A percentile compares a stretch with the other conserved stretches of the same genome.
Evolutionary conservation across 1,139 yeast genomes (phyloP).

Genomic region (Barnettozyma hawaiiensis): DNA sequence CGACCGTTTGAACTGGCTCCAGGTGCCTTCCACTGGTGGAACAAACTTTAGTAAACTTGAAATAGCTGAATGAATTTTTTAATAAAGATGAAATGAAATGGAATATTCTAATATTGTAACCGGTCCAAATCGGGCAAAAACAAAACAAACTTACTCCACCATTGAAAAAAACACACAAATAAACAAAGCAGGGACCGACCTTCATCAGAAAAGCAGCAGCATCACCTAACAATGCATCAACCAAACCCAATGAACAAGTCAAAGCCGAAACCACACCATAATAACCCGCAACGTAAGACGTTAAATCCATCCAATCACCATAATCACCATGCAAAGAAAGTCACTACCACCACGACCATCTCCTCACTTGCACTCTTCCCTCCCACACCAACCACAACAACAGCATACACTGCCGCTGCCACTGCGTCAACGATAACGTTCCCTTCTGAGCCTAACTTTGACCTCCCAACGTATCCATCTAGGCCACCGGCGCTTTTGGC

Average conservation of each 20-base stretch:
- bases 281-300: background rate
- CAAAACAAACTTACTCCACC: background rate
- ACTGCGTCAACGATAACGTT: conserved; percentile 8
- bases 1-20: conserved; percentile 69
- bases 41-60: conserved; percentile 46
- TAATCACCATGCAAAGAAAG: background rate
- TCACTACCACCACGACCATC: background rate
- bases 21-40: conserved; percentile 69
- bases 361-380: background rate
- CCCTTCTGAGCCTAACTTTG: conserved; percentile 9
- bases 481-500: conserved; percentile 13
- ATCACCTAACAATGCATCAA: background rate
- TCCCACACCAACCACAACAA: conserved; percentile 8
- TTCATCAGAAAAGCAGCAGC: background rate
- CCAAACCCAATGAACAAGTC: background rate
- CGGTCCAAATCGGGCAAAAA: background rate
- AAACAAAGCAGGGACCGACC: background rate
- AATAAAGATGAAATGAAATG: too few species aligned
- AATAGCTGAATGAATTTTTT: background rate
- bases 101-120: too few species aligned
- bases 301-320: background rate
- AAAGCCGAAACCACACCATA: background rate
- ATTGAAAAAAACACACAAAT: background rate
- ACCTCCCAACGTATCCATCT: conserved; percentile 13
- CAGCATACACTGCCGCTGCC: conserved; percentile 20